Conservation (phyloP, 2,329 filamentous ascomycete species). For the Colletotrichum plurivorum region DNA sequence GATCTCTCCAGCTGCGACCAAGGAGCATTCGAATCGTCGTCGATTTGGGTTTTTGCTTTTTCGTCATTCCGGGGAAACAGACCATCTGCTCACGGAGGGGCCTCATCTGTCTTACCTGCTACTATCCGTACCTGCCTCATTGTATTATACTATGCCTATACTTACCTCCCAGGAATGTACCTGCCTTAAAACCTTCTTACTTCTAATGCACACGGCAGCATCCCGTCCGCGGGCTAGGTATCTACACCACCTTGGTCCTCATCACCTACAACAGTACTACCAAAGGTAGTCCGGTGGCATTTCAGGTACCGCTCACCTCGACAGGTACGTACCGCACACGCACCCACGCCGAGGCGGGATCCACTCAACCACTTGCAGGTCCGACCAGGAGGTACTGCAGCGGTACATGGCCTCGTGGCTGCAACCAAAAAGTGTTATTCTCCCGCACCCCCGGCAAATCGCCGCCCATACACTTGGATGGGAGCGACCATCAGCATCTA, state of each 20-base stretch:
- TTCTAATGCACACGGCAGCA: too few relatives aligned
- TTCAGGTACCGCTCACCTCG: neutral
- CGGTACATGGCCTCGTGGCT: constrained; percentile 38
- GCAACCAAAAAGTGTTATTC: constrained; percentile 26
- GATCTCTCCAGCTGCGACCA: constrained; percentile 9
- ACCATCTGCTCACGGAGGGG: constrained; percentile 24
- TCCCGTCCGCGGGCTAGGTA: too few relatives aligned
- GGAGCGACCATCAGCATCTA: neutral
- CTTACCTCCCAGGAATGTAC: too few relatives aligned
- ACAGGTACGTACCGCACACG: neutral
- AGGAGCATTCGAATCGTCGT: neutral
- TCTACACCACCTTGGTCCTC: too few relatives aligned
- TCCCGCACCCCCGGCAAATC: constrained; percentile 30
- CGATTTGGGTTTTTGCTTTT: constrained; percentile 31
- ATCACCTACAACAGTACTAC: too few relatives aligned
- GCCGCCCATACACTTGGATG: constrained; percentile 10
- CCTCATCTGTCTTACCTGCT: neutral
- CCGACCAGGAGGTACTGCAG: constrained; percentile 26
- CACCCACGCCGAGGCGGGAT: neutral
- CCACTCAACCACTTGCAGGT: constrained; percentile 8
- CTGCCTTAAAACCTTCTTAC: too few relatives aligned
- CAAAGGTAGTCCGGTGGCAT: too few relatives aligned
- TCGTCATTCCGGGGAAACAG: constrained; percentile 35
- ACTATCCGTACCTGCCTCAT: neutral
- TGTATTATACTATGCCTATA: neutral